Base-by-base conservation (phyloP, 768 basidiomycete genomes). In the Lactarius vividus region DNA sequence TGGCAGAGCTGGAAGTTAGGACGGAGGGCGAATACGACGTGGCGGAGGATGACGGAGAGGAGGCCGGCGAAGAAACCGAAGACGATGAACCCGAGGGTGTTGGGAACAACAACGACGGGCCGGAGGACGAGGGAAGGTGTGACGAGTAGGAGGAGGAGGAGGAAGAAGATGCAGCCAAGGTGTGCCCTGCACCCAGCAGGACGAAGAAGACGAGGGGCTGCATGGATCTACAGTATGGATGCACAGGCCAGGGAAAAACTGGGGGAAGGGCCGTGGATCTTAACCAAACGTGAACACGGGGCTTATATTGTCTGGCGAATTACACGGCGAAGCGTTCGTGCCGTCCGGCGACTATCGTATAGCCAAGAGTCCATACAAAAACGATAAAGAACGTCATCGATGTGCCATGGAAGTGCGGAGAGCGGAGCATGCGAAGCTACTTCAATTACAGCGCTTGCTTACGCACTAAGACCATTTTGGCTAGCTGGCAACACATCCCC, bases 111-210 rank as follows among this genome's bases (percentile, higher is more conserved):
- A 23, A 54, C n/a, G 57, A 33, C 15, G 37, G 23, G 59, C 42
- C 5, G 2, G 42, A 6, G 29, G 29, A 1, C 18, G 52, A 11
- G n/a, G 59, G 23, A 37, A n/a, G 31, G 20, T 31, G 26, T 13
- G 57, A 42, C 23, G 52, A 29, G 35, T 8, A 18, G 23, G 59
- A 4, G 6, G 33, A 15, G 29, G 53, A 26, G 4, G 67, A 29
- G 1, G 35, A 15, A 2, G 65, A 60, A 15, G 61, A 40, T 5
- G 26, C 39, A 11, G 62, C 62, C 16, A 63, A 58, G 44, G 55
- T 33, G 46, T 33, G 31, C 18, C 46, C 60, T 42, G 65, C 37
- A 18, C 39, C 65, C 11, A 66, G 31, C 4, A 66, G 61, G 16
- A 46, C 40, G 20, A 67, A n/a, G 8, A 63, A 10, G 16, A 42